Percentiles rank a stretch among this genome's conserved stretches.
These are phyloP conservation scores for Eucalyptus marginata DNA, from an alignment of 345 rosid species.

Conservation along the genomic window DNA sequence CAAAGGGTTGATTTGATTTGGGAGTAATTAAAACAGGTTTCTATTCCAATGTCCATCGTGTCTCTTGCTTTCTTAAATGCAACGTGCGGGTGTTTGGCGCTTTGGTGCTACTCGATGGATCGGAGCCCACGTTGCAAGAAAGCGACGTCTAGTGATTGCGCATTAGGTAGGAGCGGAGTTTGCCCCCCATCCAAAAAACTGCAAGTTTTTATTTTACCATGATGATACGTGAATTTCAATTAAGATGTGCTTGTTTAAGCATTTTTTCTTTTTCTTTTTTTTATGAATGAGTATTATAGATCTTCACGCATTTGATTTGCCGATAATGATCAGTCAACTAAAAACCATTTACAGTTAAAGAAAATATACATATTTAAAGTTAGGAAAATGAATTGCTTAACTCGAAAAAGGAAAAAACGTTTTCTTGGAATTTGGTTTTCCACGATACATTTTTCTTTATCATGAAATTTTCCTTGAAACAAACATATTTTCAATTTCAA, in stretches of 20 bases:
- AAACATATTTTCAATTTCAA: too few species aligned
- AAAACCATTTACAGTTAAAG: neutral
- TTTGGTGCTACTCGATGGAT: neutral
- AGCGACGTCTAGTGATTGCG: neutral
- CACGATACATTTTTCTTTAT: too few species aligned
- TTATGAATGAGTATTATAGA: fast-evolving
- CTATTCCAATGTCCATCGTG: neutral
- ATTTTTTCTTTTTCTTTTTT: too few species aligned
- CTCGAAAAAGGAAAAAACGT: fast-evolving
- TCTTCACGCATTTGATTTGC: neutral
- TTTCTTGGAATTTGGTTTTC: too few species aligned
- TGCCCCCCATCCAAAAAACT: neutral
- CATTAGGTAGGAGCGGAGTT: neutral
- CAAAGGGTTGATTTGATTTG: constrained; percentile 5
- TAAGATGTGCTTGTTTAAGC: too few species aligned
- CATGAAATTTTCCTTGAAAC: neutral
- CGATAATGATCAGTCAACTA: fast-evolving
- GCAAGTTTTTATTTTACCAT: neutral
- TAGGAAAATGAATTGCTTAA: neutral
- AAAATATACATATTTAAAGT: neutral
- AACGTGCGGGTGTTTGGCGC: neutral
- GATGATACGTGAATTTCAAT: neutral
- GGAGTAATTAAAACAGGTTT: neutral
- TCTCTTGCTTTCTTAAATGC: neutral
- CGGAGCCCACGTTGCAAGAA: neutral